Percentiles rank a stretch among this genome's conserved stretches.
Evolutionary conservation across 2,329 filamentous ascomycete species (phyloP).

Genomic region (Teratosphaeriaceae sp.): DNA sequence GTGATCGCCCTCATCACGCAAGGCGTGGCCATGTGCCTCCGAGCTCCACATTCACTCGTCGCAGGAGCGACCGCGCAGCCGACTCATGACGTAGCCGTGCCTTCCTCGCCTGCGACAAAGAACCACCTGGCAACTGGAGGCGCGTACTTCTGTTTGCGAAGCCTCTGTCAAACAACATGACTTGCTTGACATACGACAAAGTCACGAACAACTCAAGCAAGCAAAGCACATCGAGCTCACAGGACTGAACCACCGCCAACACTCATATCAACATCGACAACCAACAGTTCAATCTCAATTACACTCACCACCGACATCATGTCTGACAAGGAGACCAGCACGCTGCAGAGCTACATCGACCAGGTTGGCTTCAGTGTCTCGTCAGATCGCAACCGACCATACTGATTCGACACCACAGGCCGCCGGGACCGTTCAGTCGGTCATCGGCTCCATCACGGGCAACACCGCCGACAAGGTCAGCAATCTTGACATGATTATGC

Average conservation of each 20-base stretch:
- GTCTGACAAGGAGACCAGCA: slow-evolving; percentile 60
- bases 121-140: slow-evolving; percentile 3
- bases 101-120: neutral
- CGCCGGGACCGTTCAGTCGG: slow-evolving; percentile 64
- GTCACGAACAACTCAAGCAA: neutral
- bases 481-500: slow-evolving; percentile 17
- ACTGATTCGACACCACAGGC: slow-evolving; percentile 42
- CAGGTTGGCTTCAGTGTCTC: no score
- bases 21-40: neutral
- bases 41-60: neutral
- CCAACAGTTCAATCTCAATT: slow-evolving; percentile 1
- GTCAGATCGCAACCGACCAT: no score
- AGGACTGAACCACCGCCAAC: neutral
- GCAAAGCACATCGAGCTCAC: neutral
- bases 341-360: slow-evolving; percentile 67
- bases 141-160: slow-evolving; percentile 6
- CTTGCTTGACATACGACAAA: neutral
- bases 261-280: slow-evolving; percentile 1
- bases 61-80: neutral
- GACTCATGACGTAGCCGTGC: neutral
- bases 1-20: no score
- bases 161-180: neutral
- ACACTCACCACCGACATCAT: slow-evolving; percentile 29
- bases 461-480: slow-evolving; percentile 61
- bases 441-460: slow-evolving; percentile 66